These are phyloP conservation scores for Oldenlandia corymbosa DNA, from an alignment of 257 asterid genomes.

Conservation along the genomic window DNA sequence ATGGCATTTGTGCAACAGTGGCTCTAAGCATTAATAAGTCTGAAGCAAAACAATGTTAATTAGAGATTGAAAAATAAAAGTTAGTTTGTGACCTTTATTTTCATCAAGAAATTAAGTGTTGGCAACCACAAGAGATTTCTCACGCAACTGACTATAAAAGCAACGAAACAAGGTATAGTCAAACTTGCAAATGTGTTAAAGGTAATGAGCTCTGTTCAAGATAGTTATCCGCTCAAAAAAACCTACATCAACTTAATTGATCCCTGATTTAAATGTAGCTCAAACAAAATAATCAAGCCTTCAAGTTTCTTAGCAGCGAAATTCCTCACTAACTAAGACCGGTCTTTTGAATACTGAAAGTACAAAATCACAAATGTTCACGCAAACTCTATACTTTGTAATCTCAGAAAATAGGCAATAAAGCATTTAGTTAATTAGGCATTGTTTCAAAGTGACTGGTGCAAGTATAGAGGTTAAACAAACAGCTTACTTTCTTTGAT, in stretches of 20 bases:
- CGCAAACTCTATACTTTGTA: neutral
- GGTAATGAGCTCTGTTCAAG: too few species aligned
- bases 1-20: conserved; percentile 83
- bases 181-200: too few species aligned
- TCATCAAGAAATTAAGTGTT: conserved; percentile 67
- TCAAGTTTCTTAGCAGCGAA: too few species aligned
- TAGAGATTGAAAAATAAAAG: conserved; percentile 2
- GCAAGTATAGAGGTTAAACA: too few species aligned
- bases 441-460: too few species aligned
- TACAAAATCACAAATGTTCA: neutral
- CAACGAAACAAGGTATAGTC: conserved; percentile 5
- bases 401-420: too few species aligned
- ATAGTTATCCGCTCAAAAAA: too few species aligned
- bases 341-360: neutral
- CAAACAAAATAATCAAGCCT: too few species aligned
- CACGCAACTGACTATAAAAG: conserved; percentile 66
- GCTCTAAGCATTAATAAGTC: conserved; percentile 76
- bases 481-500: conserved; percentile 56
- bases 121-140: conserved; percentile 73
- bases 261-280: too few species aligned
- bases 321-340: neutral
- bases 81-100: conserved; percentile 49
- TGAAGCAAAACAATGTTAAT: conserved; percentile 21
- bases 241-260: too few species aligned
- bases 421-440: too few species aligned